These are phyloP conservation scores for Cladosporium sp. DNA, from an alignment of 2,329 filamentous ascomycete genomes.

Conservation along the genomic window DNA sequence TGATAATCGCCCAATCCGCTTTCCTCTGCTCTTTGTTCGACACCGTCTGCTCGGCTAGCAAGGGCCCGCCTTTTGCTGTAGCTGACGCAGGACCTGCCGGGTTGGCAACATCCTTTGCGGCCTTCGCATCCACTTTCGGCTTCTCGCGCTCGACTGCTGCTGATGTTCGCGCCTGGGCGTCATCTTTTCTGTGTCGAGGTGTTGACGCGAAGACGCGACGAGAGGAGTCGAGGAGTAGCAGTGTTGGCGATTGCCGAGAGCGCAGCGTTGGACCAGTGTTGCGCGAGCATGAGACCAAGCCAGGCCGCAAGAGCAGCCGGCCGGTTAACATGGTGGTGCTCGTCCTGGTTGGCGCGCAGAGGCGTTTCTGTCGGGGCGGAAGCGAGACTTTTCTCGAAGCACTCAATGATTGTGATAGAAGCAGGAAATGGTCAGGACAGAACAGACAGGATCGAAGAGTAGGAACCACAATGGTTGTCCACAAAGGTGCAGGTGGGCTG, in stretches of 20 bases:
- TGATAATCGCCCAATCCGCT: constrained; percentile 98
- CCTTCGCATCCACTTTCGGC: constrained; percentile 37
- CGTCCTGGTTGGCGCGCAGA: not conserved
- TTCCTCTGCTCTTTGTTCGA: constrained; percentile 86
- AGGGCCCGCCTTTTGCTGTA: constrained; percentile 51
- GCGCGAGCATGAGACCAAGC: constrained; percentile 18
- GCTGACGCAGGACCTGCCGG: constrained; percentile 34
- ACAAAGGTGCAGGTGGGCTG: not conserved
- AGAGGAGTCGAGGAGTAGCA: constrained; percentile 8
- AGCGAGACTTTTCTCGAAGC: not conserved
- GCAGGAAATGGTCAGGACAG: not conserved
- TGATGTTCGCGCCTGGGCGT: constrained; percentile 30
- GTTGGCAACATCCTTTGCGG: constrained; percentile 31
- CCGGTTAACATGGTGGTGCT: constrained; percentile 16
- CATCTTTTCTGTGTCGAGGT: constrained; percentile 46
- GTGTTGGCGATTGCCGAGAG: not conserved
- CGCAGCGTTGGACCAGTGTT: not conserved
- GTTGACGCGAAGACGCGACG: constrained; percentile 46
- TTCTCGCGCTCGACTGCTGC: constrained; percentile 26
- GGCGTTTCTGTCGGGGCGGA: not conserved
- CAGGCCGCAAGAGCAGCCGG: constrained; percentile 21
- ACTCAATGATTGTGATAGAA: not conserved
- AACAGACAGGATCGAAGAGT: not conserved
- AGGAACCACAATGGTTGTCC: constrained; percentile 2
- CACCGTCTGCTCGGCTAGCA: constrained; percentile 65